These are phyloP conservation scores for Osmozyma mogii DNA, from an alignment of 805 yeast species.

Conservation along the genomic window DNA sequence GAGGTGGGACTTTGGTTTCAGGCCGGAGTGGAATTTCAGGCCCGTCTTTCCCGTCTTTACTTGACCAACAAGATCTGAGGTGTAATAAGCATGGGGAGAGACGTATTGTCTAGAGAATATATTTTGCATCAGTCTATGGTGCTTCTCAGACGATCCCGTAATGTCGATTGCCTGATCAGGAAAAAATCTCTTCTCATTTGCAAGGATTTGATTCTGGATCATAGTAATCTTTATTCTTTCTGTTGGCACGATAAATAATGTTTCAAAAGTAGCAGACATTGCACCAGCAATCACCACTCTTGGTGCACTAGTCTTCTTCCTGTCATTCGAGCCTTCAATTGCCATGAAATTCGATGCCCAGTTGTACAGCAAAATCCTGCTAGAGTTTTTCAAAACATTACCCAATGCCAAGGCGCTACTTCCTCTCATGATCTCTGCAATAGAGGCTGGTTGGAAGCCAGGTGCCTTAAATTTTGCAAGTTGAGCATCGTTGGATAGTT, in stretches of 20 bases:
- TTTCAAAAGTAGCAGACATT: constrained; percentile 77
- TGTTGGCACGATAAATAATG: constrained; percentile 81
- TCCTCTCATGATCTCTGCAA: constrained; percentile 44
- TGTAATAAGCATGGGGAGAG: constrained; percentile 36
- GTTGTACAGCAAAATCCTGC: constrained; percentile 70
- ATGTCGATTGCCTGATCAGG: constrained; percentile 17
- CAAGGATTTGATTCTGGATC: constrained; percentile 55
- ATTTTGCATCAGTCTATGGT: constrained; percentile 15
- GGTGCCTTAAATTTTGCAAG: constrained; percentile 28
- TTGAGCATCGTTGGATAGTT: constrained; percentile 40
- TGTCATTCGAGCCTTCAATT: constrained; percentile 33
- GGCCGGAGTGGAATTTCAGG: constrained; percentile 18
- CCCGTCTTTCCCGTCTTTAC: constrained; percentile 14
- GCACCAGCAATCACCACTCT: constrained; percentile 77
- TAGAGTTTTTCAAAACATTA: constrained; percentile 60
- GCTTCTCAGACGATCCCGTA: constrained; percentile 20
- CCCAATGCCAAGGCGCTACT: constrained; percentile 73
- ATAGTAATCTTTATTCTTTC: constrained; percentile 76
- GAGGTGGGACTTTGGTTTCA: constrained; percentile 10
- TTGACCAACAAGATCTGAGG: constrained; percentile 25
- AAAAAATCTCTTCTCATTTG: constrained; percentile 14
- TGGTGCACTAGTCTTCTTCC: constrained; percentile 66
- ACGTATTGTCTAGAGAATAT: constrained; percentile 26
- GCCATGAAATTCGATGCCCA: constrained; percentile 64
- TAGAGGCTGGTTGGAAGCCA: constrained; percentile 22